phyloP scores from a whole-genome alignment of 2,329 filamentous ascomycete genomes.

The Aspergillus piperis region DNA sequence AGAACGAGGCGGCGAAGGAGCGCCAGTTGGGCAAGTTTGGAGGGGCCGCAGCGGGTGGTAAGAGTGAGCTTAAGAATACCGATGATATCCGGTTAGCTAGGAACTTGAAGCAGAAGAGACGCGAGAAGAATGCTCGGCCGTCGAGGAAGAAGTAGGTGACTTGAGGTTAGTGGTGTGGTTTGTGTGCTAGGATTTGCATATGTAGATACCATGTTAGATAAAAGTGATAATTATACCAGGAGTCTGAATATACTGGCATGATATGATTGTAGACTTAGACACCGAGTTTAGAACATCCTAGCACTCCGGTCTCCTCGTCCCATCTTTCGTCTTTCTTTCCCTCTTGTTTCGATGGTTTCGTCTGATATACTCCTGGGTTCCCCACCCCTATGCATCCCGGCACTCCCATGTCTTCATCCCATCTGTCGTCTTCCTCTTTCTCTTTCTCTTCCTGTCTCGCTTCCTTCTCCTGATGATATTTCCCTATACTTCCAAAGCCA shows the following conservation, averaged over 20 bases:
- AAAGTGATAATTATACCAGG: too few relatives aligned
- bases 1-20: conserved; percentile 82
- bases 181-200: neutral
- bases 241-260: too few relatives aligned
- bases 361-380: neutral
- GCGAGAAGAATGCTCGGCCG: conserved; percentile 86
- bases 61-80: conserved; percentile 76
- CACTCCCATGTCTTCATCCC: neutral
- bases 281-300: too few relatives aligned
- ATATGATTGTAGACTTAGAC: neutral
- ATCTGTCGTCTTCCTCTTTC: neutral
- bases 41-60: conserved; percentile 59
- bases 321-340: too few relatives aligned
- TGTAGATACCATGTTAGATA: neutral
- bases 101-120: conserved; percentile 71
- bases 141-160: conserved; percentile 57
- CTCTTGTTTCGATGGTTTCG: too few relatives aligned
- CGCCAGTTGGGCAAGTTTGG: conserved; percentile 44
- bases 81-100: conserved; percentile 85
- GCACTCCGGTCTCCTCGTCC: too few relatives aligned
- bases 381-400: neutral
- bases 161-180: neutral
- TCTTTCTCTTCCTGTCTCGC: neutral
- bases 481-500: neutral
- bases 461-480: neutral